Conservation (phyloP, 83 land plant species). For the Thuja plicata region DNA sequence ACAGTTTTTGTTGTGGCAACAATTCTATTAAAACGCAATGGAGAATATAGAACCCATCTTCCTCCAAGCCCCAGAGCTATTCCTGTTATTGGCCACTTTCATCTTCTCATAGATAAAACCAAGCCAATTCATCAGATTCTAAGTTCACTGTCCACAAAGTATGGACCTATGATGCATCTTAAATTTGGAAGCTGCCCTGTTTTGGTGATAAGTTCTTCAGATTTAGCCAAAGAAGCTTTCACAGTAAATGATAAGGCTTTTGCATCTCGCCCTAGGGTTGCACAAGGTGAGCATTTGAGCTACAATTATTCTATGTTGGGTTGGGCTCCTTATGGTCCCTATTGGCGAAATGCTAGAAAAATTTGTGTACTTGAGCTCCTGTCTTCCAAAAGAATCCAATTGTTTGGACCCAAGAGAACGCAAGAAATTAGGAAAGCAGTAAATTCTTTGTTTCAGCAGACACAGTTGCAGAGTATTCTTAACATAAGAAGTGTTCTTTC, state of each 20-base stretch:
- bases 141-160: background rate
- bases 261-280: slow-evolving; percentile 9
- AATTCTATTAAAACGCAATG: background rate
- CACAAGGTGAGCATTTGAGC: background rate
- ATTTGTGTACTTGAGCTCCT: background rate
- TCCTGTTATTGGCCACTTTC: background rate
- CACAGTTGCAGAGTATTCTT: background rate
- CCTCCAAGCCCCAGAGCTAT: background rate
- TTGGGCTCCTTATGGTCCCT: background rate
- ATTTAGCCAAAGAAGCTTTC: slow-evolving; percentile 18
- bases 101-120: background rate
- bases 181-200: background rate
- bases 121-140: background rate
- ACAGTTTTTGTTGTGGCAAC: background rate
- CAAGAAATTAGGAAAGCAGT: background rate
- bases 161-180: background rate
- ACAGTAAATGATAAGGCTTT: slow-evolving; percentile 25
- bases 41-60: background rate
- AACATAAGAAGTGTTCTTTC: background rate
- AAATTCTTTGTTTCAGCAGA: background rate
- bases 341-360: background rate
- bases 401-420: background rate
- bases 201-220: background rate
- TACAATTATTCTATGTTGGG: slow-evolving; percentile 8
- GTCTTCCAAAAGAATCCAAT: background rate